phyloP scores from a whole-genome alignment of 2,329 filamentous ascomycete genomes.

The Calcarisporium arbuscula region DNA sequence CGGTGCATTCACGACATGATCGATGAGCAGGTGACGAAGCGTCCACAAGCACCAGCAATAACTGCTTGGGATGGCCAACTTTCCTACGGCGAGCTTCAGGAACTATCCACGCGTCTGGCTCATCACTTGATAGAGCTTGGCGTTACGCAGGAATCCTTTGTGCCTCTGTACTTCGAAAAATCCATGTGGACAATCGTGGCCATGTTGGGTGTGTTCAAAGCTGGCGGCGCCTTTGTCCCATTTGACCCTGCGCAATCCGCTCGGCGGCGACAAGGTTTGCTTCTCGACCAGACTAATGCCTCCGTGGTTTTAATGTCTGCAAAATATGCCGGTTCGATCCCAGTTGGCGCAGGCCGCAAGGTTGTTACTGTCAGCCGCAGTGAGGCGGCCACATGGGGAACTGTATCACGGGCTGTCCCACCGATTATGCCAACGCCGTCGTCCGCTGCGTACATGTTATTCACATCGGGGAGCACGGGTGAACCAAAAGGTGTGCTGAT shows the following conservation, averaged over 20 bases:
- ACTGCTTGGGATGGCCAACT: constrained; percentile 25
- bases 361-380: too few relatives aligned
- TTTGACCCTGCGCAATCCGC: too few relatives aligned
- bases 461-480: constrained; percentile 3
- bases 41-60: constrained; percentile 19
- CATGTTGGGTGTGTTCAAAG: constrained; percentile 2
- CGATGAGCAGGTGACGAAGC: constrained; percentile 4
- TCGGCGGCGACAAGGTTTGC: too few relatives aligned
- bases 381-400: too few relatives aligned
- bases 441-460: not conserved
- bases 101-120: not conserved
- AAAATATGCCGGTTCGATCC: too few relatives aligned
- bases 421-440: too few relatives aligned
- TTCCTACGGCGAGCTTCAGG: constrained; percentile 19
- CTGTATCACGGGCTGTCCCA: too few relatives aligned
- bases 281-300: too few relatives aligned
- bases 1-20: constrained; percentile 4
- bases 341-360: too few relatives aligned
- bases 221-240: not conserved
- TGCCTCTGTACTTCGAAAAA: constrained; percentile 1
- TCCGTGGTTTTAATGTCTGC: too few relatives aligned
- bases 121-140: not conserved
- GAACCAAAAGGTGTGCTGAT: constrained; percentile 2
- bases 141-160: not conserved
- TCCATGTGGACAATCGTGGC: constrained; percentile 3